Conservation (phyloP, 2,329 filamentous ascomycete genomes). For the Nemania sp. region DNA sequence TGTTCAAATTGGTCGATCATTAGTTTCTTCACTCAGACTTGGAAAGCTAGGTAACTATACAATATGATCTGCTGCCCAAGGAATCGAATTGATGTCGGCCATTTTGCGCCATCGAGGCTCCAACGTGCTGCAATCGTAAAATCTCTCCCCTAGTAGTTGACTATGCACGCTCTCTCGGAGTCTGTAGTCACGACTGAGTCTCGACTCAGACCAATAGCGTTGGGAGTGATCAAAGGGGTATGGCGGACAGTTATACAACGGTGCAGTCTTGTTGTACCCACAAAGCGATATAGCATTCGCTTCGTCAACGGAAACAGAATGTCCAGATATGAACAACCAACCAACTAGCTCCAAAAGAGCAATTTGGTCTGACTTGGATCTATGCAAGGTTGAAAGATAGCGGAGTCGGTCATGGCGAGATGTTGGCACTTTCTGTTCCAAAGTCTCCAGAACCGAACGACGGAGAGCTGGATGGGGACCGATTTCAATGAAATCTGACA, state of each 20-base stretch:
- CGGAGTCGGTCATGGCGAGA: background rate
- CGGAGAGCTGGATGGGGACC: conserved; percentile 15
- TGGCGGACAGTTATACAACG: background rate
- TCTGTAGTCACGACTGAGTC: background rate
- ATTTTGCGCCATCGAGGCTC: conserved; percentile 8
- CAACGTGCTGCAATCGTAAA: conserved; percentile 25
- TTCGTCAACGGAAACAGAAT: background rate
- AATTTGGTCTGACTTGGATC: background rate
- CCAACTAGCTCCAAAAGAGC: conserved; percentile 4
- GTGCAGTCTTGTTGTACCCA: background rate
- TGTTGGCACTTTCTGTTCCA: background rate
- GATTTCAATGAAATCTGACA: conserved; percentile 11
- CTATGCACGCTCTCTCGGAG: background rate
- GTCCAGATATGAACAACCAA: conserved; percentile 10
- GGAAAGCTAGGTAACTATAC: too few relatives aligned
- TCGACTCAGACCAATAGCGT: background rate
- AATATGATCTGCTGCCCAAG: conserved; percentile 15
- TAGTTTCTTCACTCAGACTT: too few relatives aligned
- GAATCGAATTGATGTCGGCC: background rate
- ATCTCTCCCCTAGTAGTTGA: background rate
- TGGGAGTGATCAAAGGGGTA: conserved; percentile 45
- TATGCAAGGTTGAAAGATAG: background rate
- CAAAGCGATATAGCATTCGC: background rate
- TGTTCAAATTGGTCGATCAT: too few relatives aligned
- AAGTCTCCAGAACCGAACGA: background rate